Evolutionary conservation across 257 asterid genomes (phyloP).

Genomic region (Gentiana straminea): DNA sequence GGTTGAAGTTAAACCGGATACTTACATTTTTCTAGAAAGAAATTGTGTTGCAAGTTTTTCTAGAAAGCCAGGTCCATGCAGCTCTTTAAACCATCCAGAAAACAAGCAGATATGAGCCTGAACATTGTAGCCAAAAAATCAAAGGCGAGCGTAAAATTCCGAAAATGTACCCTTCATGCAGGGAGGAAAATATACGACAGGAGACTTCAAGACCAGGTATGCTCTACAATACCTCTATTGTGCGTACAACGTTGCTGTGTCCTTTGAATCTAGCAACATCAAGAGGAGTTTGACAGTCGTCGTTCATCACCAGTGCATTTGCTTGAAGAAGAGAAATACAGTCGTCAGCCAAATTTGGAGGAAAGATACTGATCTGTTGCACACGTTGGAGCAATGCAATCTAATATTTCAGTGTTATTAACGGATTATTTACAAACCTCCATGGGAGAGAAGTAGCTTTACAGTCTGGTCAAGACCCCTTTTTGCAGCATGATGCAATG

Average conservation of each 20-base stretch:
- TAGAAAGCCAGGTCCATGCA: conserved; percentile 81
- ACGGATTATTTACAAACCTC: conserved; percentile 45
- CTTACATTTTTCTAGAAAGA: conserved; percentile 88
- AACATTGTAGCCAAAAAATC: conserved; percentile 10
- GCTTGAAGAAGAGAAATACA: conserved; percentile 35
- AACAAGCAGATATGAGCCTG: conserved; percentile 75
- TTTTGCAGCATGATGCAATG: conserved; percentile 96
- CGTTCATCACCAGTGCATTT: conserved; percentile 79
- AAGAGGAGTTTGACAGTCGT: conserved; percentile 85
- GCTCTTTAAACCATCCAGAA: conserved; percentile 86
- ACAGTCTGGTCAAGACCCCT: conserved; percentile 91
- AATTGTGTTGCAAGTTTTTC: conserved; percentile 74
- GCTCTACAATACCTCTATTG: conserved; percentile 63
- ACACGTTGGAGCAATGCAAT: background rate
- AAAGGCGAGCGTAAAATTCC: background rate
- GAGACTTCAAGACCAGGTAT: background rate
- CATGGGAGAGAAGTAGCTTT: conserved; percentile 74
- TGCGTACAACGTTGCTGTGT: conserved; percentile 65
- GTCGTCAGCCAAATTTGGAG: conserved; percentile 1
- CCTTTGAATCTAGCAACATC: conserved; percentile 92
- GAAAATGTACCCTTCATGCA: no score
- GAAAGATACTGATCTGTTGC: background rate
- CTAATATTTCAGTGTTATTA: background rate
- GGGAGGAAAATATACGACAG: background rate
- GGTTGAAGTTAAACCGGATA: conserved; percentile 11